Percentiles rank a stretch among this genome's conserved stretches.
These are phyloP conservation scores for Aspergillus felis DNA, from an alignment of 2,329 filamentous ascomycete genomes.

Conservation along the genomic window DNA sequence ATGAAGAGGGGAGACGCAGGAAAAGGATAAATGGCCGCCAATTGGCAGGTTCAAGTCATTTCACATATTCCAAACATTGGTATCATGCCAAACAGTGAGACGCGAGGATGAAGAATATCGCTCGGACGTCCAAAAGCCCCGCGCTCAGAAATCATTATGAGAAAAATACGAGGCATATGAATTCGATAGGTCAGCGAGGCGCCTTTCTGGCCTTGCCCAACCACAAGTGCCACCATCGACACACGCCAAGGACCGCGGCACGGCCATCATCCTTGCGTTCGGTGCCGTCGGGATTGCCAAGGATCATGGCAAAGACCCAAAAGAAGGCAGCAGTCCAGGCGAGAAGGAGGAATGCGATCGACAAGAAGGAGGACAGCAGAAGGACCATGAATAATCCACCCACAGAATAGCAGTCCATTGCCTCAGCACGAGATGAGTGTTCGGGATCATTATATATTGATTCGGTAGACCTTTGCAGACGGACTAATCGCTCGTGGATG, in stretches of 20 bases:
- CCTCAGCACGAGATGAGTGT: constrained; percentile 23
- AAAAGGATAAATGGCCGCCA: neutral
- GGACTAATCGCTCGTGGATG: constrained; percentile 39
- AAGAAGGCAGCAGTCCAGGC: constrained; percentile 59
- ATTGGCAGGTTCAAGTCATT: constrained; percentile 12
- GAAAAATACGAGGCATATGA: neutral
- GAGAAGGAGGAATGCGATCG: constrained; percentile 53
- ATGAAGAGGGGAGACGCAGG: neutral
- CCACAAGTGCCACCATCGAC: constrained; percentile 60
- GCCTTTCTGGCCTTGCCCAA: constrained; percentile 36
- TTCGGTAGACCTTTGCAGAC: constrained; percentile 20
- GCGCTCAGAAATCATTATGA: neutral
- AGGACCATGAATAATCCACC: constrained; percentile 49
- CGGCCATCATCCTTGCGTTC: constrained; percentile 59
- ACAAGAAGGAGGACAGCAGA: constrained; percentile 53
- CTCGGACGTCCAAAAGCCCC: neutral
- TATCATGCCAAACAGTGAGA: constrained; percentile 23
- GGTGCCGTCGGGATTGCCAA: constrained; percentile 60
- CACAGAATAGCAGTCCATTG: constrained; percentile 33
- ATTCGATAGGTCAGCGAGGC: constrained; percentile 8
- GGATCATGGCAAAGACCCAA: constrained; percentile 58
- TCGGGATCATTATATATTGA: constrained; percentile 42
- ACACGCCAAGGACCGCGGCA: constrained; percentile 55
- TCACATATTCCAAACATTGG: constrained; percentile 23
- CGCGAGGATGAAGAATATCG: constrained; percentile 1